Evolutionary conservation across 441 rosid genomes (phyloP).

Genomic region (Gossypium lobatum): DNA sequence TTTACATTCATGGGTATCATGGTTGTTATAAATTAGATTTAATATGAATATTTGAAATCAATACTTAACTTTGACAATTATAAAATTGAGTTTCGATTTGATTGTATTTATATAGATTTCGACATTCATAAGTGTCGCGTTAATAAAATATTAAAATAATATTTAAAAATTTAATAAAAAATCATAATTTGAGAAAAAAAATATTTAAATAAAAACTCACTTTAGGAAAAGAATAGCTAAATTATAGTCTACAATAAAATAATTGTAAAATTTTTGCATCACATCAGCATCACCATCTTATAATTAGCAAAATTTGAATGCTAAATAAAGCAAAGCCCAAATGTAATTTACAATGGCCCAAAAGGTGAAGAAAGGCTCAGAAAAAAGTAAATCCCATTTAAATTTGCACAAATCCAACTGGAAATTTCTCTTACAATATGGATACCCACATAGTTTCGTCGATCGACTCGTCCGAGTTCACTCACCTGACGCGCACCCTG

Average conservation of each 20-base stretch:
- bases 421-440: neutral
- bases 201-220: no score
- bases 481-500: conserved; percentile 38
- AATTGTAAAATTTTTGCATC: neutral
- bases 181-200: no score
- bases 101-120: no score
- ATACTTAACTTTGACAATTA: no score
- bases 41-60: no score
- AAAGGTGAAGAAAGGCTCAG: neutral
- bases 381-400: neutral
- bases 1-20: no score
- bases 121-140: fast-evolving
- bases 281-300: neutral
- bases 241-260: neutral
- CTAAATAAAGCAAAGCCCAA: neutral
- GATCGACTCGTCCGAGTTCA: conserved; percentile 66
- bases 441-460: conserved; percentile 40
- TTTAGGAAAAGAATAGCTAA: no score
- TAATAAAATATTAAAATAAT: no score
- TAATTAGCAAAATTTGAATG: neutral
- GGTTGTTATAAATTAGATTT: no score
- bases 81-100: no score
- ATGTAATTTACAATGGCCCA: neutral
- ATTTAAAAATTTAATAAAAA: no score
- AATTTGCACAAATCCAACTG: neutral